phyloP scores from a whole-genome alignment of 2,329 filamentous ascomycete genomes.

The Phyllachora maydis region DNA sequence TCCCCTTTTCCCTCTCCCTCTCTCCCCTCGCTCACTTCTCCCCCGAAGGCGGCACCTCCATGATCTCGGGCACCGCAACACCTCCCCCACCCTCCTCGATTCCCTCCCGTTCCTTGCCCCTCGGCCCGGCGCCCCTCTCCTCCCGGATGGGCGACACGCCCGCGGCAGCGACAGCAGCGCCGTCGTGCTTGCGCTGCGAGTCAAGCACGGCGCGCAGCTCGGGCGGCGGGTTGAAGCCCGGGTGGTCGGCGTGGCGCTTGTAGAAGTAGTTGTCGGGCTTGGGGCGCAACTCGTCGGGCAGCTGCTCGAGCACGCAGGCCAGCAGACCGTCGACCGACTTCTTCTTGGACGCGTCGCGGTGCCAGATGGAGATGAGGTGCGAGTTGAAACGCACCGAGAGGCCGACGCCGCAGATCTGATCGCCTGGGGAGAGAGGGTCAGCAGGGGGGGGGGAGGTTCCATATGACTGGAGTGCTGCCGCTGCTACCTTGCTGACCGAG shows the following conservation, averaged over 20 bases:
- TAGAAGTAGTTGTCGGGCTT: conserved; percentile 60
- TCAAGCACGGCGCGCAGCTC: conserved; percentile 36
- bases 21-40: conserved; percentile 4
- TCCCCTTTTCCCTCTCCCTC: too few relatives aligned
- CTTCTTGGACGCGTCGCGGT: conserved; percentile 66
- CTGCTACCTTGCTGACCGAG: too few relatives aligned
- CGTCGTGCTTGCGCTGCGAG: conserved; percentile 29
- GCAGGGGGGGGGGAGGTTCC: neutral
- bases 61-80: conserved; percentile 6
- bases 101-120: too few relatives aligned
- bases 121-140: too few relatives aligned
- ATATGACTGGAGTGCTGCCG: too few relatives aligned
- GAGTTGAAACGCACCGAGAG: conserved; percentile 78
- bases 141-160: too few relatives aligned
- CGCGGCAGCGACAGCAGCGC: conserved; percentile 9
- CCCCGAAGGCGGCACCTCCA: conserved; percentile 4
- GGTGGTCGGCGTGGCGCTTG: conserved; percentile 78
- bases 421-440: conserved; percentile 18
- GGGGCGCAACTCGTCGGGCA: conserved; percentile 53
- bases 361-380: conserved; percentile 81
- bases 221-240: conserved; percentile 50
- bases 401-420: conserved; percentile 78
- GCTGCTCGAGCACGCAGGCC: conserved; percentile 48
- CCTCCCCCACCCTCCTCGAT: too few relatives aligned
- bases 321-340: conserved; percentile 59